Evolutionary conservation across 352 stramenopile species (phyloP).

Genomic region (Ophiocytium majus): DNA sequence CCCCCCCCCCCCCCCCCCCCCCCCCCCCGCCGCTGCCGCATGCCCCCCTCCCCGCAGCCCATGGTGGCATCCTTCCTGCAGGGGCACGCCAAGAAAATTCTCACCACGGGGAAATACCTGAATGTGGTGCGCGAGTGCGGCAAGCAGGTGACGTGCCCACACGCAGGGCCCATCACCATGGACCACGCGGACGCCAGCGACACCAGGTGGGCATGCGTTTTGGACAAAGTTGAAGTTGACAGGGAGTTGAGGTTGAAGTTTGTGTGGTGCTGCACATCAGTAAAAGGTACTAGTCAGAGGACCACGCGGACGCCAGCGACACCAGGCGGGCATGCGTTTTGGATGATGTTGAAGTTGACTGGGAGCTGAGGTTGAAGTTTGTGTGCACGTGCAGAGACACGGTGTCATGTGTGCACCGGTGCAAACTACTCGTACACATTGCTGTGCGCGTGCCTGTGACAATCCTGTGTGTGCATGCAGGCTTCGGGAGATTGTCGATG

Average conservation of each 20-base stretch:
- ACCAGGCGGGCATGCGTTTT: conserved; percentile 9
- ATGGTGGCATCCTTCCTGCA: conserved; percentile 11
- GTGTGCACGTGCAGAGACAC: no score
- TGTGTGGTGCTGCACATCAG: no score
- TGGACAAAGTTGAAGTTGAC: no score
- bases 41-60: not conserved
- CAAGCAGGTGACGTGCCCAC: conserved; percentile 31
- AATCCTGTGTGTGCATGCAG: no score
- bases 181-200: conserved; percentile 18
- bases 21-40: not conserved
- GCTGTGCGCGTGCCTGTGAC: no score
- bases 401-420: no score
- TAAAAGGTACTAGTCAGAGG: no score
- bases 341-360: no score
- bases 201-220: conserved; percentile 12
- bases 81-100: conserved; percentile 30
- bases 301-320: conserved; percentile 12
- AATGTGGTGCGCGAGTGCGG: conserved; percentile 67
- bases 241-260: no score
- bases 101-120: conserved; percentile 83
- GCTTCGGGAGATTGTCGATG: conserved; percentile 28
- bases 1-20: no score
- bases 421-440: no score
- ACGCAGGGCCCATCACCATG: conserved; percentile 30
- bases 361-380: no score